These are phyloP conservation scores for Plantago major DNA, from an alignment of 257 asterid species.

Conservation along the genomic window DNA sequence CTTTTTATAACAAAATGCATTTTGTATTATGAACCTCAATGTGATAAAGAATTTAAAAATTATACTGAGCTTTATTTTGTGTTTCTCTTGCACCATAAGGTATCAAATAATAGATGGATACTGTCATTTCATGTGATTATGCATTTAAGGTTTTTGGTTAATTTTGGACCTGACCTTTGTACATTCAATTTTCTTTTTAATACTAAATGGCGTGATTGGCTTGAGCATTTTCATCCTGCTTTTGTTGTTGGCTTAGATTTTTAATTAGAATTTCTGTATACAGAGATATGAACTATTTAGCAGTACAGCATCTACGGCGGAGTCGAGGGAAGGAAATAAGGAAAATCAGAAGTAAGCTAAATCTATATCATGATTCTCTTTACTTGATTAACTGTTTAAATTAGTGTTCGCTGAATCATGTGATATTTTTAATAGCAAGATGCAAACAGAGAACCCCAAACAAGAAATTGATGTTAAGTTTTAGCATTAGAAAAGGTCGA, in stretches of 20 bases:
- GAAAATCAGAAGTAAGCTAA: constrained; percentile 34
- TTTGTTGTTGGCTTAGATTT: constrained; percentile 14
- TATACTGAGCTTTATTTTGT: no score
- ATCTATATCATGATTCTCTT: not conserved
- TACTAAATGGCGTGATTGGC: not conserved
- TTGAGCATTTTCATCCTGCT: not conserved
- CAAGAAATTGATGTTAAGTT: not conserved
- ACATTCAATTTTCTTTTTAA: constrained; percentile 3
- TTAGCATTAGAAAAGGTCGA: not conserved
- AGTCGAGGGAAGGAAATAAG: constrained; percentile 29
- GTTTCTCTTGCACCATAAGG: no score
- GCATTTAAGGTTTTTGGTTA: not conserved
- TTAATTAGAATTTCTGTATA: constrained; percentile 9
- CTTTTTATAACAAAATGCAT: no score
- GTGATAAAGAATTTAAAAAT: no score
- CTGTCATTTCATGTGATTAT: no score
- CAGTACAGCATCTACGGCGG: constrained; percentile 27
- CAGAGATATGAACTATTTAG: constrained; percentile 43
- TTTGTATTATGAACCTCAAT: no score
- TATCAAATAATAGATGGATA: no score
- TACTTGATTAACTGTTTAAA: constrained; percentile 11
- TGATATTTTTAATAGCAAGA: not conserved
- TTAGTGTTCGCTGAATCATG: constrained; percentile 5
- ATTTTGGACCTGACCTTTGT: constrained; percentile 1
- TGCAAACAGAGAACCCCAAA: not conserved